Percentiles rank a stretch among this genome's conserved stretches.
phyloP scores from a whole-genome alignment of 2,329 filamentous ascomycete genomes.

The Diaporthe batatas region DNA sequence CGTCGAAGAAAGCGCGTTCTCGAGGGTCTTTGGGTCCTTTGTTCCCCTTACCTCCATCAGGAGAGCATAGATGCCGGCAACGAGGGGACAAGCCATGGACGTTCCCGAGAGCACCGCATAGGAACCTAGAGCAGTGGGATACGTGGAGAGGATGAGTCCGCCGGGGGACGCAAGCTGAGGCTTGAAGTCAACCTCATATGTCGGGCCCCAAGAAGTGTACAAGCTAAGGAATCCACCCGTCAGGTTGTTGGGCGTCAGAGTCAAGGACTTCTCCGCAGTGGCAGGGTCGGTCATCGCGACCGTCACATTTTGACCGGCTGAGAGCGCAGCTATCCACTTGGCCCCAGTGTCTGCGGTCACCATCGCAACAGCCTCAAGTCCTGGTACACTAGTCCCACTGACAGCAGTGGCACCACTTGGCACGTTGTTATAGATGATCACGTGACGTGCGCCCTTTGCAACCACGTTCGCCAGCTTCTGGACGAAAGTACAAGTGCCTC shows the following conservation, averaged over 20 bases:
- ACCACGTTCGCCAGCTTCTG: conserved; percentile 67
- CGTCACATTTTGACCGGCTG: conserved; percentile 58
- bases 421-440: conserved; percentile 73
- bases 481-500: conserved; percentile 69
- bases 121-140: conserved; percentile 54
- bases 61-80: conserved; percentile 66
- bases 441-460: conserved; percentile 69
- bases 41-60: conserved; percentile 65
- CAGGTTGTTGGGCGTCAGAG: conserved; percentile 53
- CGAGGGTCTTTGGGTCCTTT: conserved; percentile 62
- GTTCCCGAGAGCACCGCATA: conserved; percentile 67
- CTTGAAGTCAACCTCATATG: conserved; percentile 61
- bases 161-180: conserved; percentile 63
- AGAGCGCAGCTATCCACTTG: conserved; percentile 59
- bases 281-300: conserved; percentile 59
- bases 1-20: conserved; percentile 63
- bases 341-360: conserved; percentile 57
- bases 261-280: conserved; percentile 53
- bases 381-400: conserved; percentile 49
- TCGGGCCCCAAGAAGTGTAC: conserved; percentile 61
- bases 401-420: conserved; percentile 51
- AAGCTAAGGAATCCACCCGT: conserved; percentile 61
- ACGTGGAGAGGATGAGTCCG: conserved; percentile 66
- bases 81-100: conserved; percentile 66
- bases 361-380: conserved; percentile 57